Evolutionary conservation across 75 land plant species (phyloP).

Genomic region (Pseudotsuga menziesii): DNA sequence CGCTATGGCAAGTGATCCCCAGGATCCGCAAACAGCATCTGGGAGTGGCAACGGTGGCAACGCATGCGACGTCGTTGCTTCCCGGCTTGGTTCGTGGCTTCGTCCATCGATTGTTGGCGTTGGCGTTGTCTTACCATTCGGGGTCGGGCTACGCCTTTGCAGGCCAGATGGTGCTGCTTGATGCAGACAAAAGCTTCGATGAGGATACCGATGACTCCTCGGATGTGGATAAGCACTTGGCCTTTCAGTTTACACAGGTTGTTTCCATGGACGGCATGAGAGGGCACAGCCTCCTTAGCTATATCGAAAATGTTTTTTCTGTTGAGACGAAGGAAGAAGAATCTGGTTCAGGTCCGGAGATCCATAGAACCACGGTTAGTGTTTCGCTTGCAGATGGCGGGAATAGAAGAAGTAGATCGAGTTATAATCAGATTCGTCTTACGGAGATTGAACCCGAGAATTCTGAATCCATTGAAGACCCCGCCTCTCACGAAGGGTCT

Average conservation of each 20-base stretch:
- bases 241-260: conserved; percentile 25
- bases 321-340: conserved; percentile 16
- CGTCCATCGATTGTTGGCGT: conserved; percentile 33
- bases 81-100: conserved; percentile 31
- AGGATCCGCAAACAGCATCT: conserved; percentile 9
- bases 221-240: conserved; percentile 14
- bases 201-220: conserved; percentile 6
- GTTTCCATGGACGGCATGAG: conserved; percentile 26
- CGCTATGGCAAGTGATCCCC: conserved; percentile 5
- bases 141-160: conserved; percentile 43
- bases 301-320: conserved; percentile 42
- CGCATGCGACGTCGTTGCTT: conserved; percentile 33
- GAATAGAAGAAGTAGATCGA: neutral
- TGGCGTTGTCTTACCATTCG: conserved; percentile 34
- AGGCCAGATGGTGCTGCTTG: conserved; percentile 40
- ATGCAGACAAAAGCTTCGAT: conserved; percentile 20
- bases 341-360: neutral
- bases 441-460: no score
- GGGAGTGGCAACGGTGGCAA: conserved; percentile 9
- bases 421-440: no score
- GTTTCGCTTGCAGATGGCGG: neutral
- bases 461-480: no score
- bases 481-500: neutral
- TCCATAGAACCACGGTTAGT: neutral
- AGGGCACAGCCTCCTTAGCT: conserved; percentile 34